Conservation (phyloP, 139 green algal genomes). For the Dunaliella primolecta region DNA sequence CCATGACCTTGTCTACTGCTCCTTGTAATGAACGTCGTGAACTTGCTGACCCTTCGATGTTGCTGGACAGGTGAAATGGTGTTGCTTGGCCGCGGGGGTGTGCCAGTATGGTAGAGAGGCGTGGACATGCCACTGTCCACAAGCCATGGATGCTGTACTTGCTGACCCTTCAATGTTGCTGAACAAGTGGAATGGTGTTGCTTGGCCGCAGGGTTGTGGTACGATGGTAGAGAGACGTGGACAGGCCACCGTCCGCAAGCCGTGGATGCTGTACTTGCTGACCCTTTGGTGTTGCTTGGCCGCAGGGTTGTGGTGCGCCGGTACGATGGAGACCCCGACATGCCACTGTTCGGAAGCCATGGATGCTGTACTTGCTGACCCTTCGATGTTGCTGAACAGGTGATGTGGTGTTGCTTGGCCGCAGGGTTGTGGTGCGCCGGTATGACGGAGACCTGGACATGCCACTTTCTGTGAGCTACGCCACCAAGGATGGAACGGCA, state of each 20-base stretch:
- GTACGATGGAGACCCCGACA: conserved; percentile 7
- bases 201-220: not conserved
- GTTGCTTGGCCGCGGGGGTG: not conserved
- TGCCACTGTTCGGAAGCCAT: not conserved
- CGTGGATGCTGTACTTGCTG: not conserved
- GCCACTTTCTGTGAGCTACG: not conserved
- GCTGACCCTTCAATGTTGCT: too few species aligned
- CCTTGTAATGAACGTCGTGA: too few species aligned
- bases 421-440: not conserved
- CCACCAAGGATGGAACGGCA: conserved; percentile 20
- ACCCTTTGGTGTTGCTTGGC: not conserved
- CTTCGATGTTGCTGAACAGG: not conserved
- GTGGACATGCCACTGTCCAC: too few species aligned
- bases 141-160: not conserved
- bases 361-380: not conserved
- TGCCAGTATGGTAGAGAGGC: not conserved
- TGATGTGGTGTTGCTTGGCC: not conserved
- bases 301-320: not conserved
- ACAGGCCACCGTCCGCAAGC: not conserved
- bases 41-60: too few species aligned
- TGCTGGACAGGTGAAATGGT: too few species aligned
- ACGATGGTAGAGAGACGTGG: conserved; percentile 6
- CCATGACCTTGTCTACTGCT: too few species aligned
- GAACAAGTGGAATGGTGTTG: too few species aligned
- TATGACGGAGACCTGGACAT: conserved; percentile 10